A percentile compares a stretch with the other conserved stretches of the same genome.
Conservation (phyloP, 371 early-diverging fungal species). For the Massospora cicadina region DNA sequence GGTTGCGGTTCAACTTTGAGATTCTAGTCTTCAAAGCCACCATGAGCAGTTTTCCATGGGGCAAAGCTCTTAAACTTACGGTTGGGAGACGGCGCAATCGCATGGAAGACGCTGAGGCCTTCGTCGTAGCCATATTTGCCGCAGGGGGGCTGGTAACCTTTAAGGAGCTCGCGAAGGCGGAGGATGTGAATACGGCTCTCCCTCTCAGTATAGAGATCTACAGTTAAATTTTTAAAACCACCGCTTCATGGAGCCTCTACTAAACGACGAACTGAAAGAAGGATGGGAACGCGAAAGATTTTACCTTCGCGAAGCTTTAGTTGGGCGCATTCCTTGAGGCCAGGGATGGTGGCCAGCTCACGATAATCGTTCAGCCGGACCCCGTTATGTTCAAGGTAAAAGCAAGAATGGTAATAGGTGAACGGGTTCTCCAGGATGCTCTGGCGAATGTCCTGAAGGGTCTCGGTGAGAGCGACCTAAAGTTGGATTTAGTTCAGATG, state of each 20-base stretch:
- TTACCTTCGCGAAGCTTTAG: constrained; percentile 56
- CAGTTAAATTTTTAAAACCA: background rate
- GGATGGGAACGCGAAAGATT: background rate
- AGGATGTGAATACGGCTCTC: constrained; percentile 77
- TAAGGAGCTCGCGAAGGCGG: constrained; percentile 68
- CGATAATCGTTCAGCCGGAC: constrained; percentile 45
- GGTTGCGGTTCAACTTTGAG: no score
- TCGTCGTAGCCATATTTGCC: constrained; percentile 1
- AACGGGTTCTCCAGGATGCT: constrained; percentile 71
- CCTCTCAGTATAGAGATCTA: constrained; percentile 70
- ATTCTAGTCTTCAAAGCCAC: no score
- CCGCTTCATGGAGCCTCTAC: no score
- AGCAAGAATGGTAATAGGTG: constrained; percentile 74
- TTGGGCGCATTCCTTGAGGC: constrained; percentile 40
- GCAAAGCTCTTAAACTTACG: no score
- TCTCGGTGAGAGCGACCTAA: constrained; percentile 21
- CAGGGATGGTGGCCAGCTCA: constrained; percentile 58
- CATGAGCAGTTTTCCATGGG: no score
- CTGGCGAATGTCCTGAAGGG: constrained; percentile 73
- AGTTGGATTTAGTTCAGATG: background rate
- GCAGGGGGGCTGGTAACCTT: constrained; percentile 18
- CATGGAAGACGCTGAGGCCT: background rate
- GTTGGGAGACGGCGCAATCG: constrained; percentile 12
- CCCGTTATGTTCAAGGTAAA: constrained; percentile 58
- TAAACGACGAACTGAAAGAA: background rate